Conservation (phyloP, 1,139 yeast species). For the Zygoascus sp. region DNA sequence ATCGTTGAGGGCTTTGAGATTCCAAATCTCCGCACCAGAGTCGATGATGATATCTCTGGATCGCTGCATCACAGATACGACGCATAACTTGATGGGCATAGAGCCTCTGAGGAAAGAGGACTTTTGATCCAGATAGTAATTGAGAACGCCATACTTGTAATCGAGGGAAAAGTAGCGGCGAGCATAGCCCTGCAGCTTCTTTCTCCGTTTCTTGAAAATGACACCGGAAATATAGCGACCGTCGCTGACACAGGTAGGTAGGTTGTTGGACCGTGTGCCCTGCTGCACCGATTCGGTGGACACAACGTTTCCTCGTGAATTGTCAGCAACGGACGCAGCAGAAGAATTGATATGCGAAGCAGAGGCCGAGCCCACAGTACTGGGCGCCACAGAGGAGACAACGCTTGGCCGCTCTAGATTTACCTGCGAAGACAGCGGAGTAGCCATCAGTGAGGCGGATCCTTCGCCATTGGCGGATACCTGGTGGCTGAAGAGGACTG, state of each 20-base stretch:
- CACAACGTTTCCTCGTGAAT: slow-evolving; percentile 4
- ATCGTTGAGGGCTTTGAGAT: slow-evolving; percentile 60
- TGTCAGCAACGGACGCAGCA: slow-evolving; percentile 5
- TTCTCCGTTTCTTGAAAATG: slow-evolving; percentile 71
- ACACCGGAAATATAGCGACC: slow-evolving; percentile 55
- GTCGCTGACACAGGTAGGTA: slow-evolving; percentile 25
- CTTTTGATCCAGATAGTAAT: slow-evolving; percentile 72
- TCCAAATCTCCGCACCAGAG: slow-evolving; percentile 96
- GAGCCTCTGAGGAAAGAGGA: slow-evolving; percentile 77
- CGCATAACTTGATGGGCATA: slow-evolving; percentile 79
- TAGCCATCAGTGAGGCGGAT: neutral
- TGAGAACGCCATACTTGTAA: slow-evolving; percentile 73
- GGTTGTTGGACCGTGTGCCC: slow-evolving; percentile 3
- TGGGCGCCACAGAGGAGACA: neutral
- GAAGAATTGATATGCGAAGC: neutral
- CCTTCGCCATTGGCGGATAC: slow-evolving; percentile 25
- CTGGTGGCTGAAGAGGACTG: slow-evolving; percentile 62
- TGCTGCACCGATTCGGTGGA: slow-evolving; percentile 10
- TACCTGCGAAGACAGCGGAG: slow-evolving; percentile 3
- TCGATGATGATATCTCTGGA: slow-evolving; percentile 73
- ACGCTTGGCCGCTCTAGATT: too few relatives aligned
- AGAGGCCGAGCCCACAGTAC: neutral
- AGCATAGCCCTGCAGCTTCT: slow-evolving; percentile 80
- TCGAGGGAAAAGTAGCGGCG: slow-evolving; percentile 81
- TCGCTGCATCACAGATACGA: slow-evolving; percentile 70